Conservation (phyloP, 2,329 filamentous ascomycete species). For the Sordariomycetes sp. region DNA sequence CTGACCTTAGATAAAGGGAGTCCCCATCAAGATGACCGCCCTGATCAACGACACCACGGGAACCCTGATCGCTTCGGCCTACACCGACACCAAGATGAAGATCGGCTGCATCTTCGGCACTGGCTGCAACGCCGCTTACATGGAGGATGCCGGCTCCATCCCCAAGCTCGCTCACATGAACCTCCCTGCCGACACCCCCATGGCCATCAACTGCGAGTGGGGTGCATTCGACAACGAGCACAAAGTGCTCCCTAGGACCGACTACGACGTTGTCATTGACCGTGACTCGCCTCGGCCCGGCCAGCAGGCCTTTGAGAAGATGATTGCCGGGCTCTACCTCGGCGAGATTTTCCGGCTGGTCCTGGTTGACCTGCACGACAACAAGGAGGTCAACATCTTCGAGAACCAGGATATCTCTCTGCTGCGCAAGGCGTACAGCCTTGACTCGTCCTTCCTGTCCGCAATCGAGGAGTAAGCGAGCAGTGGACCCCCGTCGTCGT, state of each 20-base stretch:
- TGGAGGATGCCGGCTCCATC: slow-evolving; percentile 85
- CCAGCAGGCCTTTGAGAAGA: slow-evolving; percentile 95
- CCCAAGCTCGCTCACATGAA: slow-evolving; percentile 92
- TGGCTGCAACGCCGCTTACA: slow-evolving; percentile 96
- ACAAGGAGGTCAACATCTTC: slow-evolving; percentile 67
- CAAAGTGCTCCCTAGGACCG: slow-evolving; percentile 74
- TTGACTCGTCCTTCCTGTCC: slow-evolving; percentile 91
- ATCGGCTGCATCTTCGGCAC: slow-evolving; percentile 98
- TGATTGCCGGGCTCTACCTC: slow-evolving; percentile 90
- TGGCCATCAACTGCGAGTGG: slow-evolving; percentile 98
- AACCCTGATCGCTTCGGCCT: slow-evolving; percentile 90
- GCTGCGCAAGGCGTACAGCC: slow-evolving; percentile 76
- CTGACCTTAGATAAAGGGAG: slow-evolving; percentile 43
- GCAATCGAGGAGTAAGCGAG: slow-evolving; percentile 71
- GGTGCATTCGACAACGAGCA: slow-evolving; percentile 95
- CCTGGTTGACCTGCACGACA: slow-evolving; percentile 77
- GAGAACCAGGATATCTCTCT: slow-evolving; percentile 70
- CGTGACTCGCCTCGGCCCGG: slow-evolving; percentile 85
- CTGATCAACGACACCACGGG: slow-evolving; percentile 97
- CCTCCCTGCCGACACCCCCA: slow-evolving; percentile 71
- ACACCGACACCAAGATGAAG: slow-evolving; percentile 88
- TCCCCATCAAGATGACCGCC: slow-evolving; percentile 87
- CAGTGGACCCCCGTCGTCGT: neutral
- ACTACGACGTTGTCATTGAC: slow-evolving; percentile 82
- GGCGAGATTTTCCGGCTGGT: slow-evolving; percentile 91